Conservation (phyloP, 257 asterid genomes). For the Nicotiana benthamiana region DNA sequence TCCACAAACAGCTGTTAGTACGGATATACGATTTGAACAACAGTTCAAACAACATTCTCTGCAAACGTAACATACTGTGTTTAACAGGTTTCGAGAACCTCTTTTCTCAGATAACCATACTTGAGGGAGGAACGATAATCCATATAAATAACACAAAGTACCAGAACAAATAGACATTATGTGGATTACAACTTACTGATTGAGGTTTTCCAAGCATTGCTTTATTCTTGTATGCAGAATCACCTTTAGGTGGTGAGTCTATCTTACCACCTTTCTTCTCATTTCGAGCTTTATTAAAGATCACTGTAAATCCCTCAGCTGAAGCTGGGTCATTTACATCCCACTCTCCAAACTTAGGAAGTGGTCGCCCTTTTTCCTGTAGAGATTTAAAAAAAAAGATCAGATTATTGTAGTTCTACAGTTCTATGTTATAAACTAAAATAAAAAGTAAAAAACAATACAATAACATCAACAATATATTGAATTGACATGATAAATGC, state of each 20-base stretch:
- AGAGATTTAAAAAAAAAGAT: not conserved
- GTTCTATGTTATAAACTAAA: not conserved
- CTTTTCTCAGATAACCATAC: not conserved
- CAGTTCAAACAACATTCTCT: not conserved
- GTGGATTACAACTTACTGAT: conserved; percentile 37
- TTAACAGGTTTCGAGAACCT: not conserved
- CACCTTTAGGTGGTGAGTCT: conserved; percentile 47
- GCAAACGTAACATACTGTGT: not conserved
- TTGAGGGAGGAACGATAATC: not conserved
- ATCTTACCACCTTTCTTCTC: conserved; percentile 50
- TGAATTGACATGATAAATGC: not conserved
- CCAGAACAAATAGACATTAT: not conserved
- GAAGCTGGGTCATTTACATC: conserved; percentile 66
- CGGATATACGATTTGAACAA: not conserved
- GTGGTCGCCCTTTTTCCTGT: conserved; percentile 46
- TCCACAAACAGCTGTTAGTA: not conserved
- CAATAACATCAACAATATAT: too few relatives aligned
- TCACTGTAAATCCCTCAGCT: conserved; percentile 65
- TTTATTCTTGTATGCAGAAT: conserved; percentile 33
- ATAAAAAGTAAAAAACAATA: too few relatives aligned
- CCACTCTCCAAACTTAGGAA: conserved; percentile 76
- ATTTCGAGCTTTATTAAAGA: conserved; percentile 57
- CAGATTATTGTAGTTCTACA: not conserved
- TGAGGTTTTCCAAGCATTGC: conserved; percentile 62
- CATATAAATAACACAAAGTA: too few relatives aligned